Conservation (phyloP, 2,329 filamentous ascomycete species). For the Monilinia fructicola region DNA sequence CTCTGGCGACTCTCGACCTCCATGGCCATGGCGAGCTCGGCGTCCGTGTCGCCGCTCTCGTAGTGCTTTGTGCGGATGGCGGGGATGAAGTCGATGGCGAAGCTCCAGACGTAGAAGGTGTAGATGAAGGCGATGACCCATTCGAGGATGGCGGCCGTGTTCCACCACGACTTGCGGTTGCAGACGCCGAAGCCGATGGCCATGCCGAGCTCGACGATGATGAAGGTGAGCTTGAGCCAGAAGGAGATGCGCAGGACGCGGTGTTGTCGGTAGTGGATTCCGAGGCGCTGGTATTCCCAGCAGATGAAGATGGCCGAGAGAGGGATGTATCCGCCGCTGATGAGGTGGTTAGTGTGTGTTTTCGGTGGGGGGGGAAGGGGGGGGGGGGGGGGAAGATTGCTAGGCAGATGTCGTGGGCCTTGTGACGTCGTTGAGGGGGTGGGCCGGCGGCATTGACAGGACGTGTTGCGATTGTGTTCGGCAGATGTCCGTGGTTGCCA, state of each 20-base stretch:
- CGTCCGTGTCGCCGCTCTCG: constrained; percentile 30
- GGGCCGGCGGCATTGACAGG: too few species aligned
- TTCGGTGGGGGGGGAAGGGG: too few species aligned
- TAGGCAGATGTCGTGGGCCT: constrained; percentile 72
- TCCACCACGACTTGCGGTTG: constrained; percentile 51
- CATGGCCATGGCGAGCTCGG: constrained; percentile 32
- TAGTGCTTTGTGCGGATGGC: constrained; percentile 45
- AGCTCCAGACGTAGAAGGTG: constrained; percentile 83
- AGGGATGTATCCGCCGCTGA: constrained; percentile 68
- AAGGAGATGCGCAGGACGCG: constrained; percentile 75
- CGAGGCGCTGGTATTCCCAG: constrained; percentile 84
- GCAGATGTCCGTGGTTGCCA: too few species aligned
- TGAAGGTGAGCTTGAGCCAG: constrained; percentile 82
- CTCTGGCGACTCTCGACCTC: constrained; percentile 21
- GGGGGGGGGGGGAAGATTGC: constrained; percentile 58
- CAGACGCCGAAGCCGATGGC: constrained; percentile 69
- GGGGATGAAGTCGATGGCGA: constrained; percentile 83
- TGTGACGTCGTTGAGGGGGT: too few species aligned
- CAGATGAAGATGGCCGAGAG: constrained; percentile 88
- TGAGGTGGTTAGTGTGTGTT: too few species aligned
- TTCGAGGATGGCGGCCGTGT: constrained; percentile 76
- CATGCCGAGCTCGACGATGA: constrained; percentile 74
- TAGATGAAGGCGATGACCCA: constrained; percentile 79
- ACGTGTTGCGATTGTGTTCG: too few species aligned
- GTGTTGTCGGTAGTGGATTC: constrained; percentile 74